Percentiles rank a stretch among this genome's conserved stretches.
Evolutionary conservation across 148 eudicot species (phyloP).

Genomic region (Salicornia ramosissima): DNA sequence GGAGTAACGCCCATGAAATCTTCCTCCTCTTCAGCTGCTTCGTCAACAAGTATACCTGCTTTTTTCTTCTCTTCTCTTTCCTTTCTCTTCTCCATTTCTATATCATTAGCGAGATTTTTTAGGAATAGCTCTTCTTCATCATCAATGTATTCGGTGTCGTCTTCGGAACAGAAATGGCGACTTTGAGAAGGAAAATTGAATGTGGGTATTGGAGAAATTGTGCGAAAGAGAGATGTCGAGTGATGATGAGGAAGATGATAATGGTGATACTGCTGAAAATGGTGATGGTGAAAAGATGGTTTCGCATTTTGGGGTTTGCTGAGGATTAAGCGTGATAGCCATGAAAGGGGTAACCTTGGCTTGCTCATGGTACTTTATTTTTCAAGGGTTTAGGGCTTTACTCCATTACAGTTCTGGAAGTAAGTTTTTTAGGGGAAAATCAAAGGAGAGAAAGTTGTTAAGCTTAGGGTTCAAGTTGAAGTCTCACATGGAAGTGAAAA

Average conservation of each 20-base stretch:
- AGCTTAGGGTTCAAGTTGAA: too few relatives aligned
- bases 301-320: slow-evolving; percentile 13
- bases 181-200: background rate
- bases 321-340: slow-evolving; percentile 27
- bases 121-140: slow-evolving; percentile 13
- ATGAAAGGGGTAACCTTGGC: slow-evolving; percentile 23
- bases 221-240: slow-evolving; percentile 8
- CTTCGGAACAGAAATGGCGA: slow-evolving; percentile 10
- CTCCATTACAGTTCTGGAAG: background rate
- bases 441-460: too few relatives aligned
- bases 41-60: slow-evolving; percentile 54
- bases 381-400: background rate
- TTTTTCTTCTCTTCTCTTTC: slow-evolving; percentile 56
- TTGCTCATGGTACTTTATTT: slow-evolving; percentile 15
- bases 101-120: slow-evolving; percentile 20
- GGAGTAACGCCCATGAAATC: slow-evolving; percentile 66
- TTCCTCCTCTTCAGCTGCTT: slow-evolving; percentile 58
- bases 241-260: background rate
- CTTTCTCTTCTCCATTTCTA: slow-evolving; percentile 36
- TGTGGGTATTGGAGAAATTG: slow-evolving; percentile 4
- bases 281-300: slow-evolving; percentile 16
- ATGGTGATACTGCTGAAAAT: background rate
- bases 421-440: background rate
- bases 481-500: too few relatives aligned
- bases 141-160: background rate